A percentile compares a stretch with the other conserved stretches of the same genome.
phyloP scores from a whole-genome alignment of 805 yeast genomes.

The Myxozyma mucilagina region DNA sequence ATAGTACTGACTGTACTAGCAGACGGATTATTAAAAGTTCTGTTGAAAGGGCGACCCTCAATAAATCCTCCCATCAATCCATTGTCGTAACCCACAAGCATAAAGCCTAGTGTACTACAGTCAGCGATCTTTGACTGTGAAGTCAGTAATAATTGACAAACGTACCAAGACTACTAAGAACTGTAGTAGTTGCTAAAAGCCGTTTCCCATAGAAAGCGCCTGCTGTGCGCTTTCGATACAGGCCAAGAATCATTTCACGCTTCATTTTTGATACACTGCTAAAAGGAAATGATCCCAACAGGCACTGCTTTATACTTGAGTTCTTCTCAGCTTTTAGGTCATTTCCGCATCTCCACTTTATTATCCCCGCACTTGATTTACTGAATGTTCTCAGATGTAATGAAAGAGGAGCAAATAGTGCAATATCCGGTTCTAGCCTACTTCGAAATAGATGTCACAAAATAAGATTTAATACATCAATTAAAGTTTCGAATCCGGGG shows the following conservation, averaged over 20 bases:
- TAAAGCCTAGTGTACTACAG: neutral
- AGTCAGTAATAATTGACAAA: neutral
- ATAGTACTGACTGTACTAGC: conserved; percentile 49
- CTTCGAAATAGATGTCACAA: neutral
- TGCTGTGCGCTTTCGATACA: neutral
- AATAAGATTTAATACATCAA: neutral
- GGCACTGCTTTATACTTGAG: too few species aligned
- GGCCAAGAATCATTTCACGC: neutral
- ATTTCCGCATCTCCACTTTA: too few species aligned
- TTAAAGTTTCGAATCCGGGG: neutral
- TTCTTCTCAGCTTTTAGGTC: too few species aligned
- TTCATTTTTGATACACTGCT: neutral
- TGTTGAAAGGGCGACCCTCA: conserved; percentile 16
- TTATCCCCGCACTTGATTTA: too few species aligned
- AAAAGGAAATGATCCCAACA: neutral
- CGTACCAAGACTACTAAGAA: conserved; percentile 7
- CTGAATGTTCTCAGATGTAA: too few species aligned
- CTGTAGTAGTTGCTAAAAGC: neutral
- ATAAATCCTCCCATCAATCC: conserved; percentile 29
- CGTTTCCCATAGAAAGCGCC: conserved; percentile 1
- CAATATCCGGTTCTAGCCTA: neutral
- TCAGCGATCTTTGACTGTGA: neutral
- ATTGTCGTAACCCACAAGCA: conserved; percentile 20
- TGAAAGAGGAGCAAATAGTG: too few species aligned
- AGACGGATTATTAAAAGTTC: conserved; percentile 46